Base-by-base conservation (phyloP, 495 filamentous ascomycete genomes). In the Tirmania nivea region DNA sequence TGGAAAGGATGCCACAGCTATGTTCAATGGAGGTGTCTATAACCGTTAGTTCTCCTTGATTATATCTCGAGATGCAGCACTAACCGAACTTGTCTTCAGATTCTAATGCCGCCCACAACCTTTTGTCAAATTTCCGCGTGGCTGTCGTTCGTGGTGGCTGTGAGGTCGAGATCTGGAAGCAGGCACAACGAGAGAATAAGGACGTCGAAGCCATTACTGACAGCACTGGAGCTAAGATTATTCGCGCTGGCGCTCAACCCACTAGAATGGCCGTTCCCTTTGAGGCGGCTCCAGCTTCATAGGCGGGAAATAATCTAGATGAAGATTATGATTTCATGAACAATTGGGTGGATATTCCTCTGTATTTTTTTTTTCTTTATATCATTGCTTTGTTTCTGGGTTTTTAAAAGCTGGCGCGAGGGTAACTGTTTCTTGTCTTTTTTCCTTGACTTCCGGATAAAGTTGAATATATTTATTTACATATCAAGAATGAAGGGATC, bases 141-240 rank as follows among this genome's bases (percentile, higher is more conserved):
- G 90, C 86, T 70, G 90, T 97, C 50, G 83, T 97, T 55, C 86
- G 90, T 52, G 90, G 90, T 60, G 90, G 90, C 48, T 88, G 84
- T 65, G 90, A 95, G 66, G 90, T 97, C 53, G 90, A 97, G 74
- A 93, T 97, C 74, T 95, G 90, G 90, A 95, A 95, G 78, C 84
- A 85, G 21, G 79, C 86, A 45, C 82, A 89, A 65, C 75, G 80
- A 68, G 89, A 95, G 71, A 84, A 84, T 71, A 86, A 88, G 73
- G 84, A 88, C 61, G 73, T 78, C 49, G 75, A 79, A 51, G 78
- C 81, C 54, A 74, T 89, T 57, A 84, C 81, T 60, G 92, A 96
- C 64, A 80, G 76, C 8, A 70, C 77, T 39, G 90, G 89, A 37
- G 77, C 84, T 63, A 78, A 79, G 52, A 85, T 97, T 60, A 76